A percentile compares a stretch with the other conserved stretches of the same genome.
Conservation (phyloP, 352 stramenopile species). For the Hyphochytrium catenoides region DNA sequence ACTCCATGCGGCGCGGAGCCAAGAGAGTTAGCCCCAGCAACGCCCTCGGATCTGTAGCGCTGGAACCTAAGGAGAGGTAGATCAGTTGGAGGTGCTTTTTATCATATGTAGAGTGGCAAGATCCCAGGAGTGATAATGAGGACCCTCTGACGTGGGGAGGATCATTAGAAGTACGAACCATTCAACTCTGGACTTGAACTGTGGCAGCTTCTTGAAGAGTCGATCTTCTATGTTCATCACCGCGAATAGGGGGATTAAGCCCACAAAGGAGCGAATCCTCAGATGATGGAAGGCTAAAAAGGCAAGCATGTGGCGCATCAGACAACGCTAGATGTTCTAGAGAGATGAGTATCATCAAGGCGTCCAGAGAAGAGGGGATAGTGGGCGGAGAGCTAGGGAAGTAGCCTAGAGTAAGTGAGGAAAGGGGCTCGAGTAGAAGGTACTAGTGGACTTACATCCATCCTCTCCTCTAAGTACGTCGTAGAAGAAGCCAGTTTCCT, state of each 20-base stretch:
- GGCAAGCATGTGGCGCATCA: not conserved
- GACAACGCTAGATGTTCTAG: too few species aligned
- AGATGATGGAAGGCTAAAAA: not conserved
- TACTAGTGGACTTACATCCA: too few species aligned
- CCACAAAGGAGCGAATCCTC: not conserved
- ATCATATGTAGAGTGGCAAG: too few species aligned
- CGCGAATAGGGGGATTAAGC: conserved; percentile 2
- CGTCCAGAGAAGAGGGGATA: too few species aligned
- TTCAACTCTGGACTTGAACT: not conserved
- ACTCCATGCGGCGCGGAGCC: not conserved
- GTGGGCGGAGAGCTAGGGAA: too few species aligned
- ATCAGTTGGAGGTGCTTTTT: too few species aligned
- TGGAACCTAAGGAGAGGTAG: too few species aligned
- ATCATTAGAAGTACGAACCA: conserved; percentile 1
- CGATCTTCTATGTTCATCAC: not conserved
- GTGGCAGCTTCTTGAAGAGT: not conserved
- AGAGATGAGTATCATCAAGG: too few species aligned
- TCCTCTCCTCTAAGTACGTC: too few species aligned
- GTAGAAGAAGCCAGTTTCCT: conserved; percentile 1
- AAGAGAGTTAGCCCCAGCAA: not conserved
- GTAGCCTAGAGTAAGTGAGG: too few species aligned
- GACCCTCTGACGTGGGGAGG: not conserved
- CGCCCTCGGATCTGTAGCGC: not conserved
- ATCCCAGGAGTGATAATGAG: too few species aligned
- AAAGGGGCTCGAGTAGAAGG: too few species aligned